Conservation (phyloP, 441 rosid genomes). For the Macaranga tanarius region DNA sequence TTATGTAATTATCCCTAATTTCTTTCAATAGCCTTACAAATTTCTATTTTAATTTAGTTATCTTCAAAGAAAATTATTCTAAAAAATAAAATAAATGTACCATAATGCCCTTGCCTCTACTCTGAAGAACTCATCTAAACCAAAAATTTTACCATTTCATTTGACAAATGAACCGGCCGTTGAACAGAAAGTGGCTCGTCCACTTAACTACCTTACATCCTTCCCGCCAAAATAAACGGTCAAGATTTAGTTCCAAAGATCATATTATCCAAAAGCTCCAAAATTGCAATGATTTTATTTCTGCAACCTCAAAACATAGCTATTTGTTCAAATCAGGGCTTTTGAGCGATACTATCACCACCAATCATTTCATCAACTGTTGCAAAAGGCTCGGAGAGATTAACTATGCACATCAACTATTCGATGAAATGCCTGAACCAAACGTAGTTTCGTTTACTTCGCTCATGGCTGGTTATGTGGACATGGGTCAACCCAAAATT, state of each 20-base stretch:
- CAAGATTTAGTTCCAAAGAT: slow-evolving; percentile 8
- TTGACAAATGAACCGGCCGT: background rate
- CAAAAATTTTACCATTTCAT: too few species aligned
- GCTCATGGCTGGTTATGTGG: slow-evolving; percentile 52
- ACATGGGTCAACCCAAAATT: slow-evolving; percentile 34
- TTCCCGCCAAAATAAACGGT: slow-evolving; percentile 36
- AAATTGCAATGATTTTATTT: slow-evolving; percentile 32
- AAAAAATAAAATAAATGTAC: too few species aligned
- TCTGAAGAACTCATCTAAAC: too few species aligned
- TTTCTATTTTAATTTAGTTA: too few species aligned
- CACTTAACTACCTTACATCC: background rate
- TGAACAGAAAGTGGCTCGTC: background rate
- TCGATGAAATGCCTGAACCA: slow-evolving; percentile 70
- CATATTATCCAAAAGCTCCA: slow-evolving; percentile 33
- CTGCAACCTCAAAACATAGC: slow-evolving; percentile 33
- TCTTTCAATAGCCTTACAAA: too few species aligned
- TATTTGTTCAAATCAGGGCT: slow-evolving; percentile 46
- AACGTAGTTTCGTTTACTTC: slow-evolving; percentile 80
- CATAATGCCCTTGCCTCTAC: too few species aligned
- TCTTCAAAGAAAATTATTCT: too few species aligned
- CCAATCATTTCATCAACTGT: slow-evolving; percentile 49
- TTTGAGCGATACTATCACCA: slow-evolving; percentile 27
- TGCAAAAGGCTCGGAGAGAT: slow-evolving; percentile 33
- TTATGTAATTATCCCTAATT: too few species aligned
- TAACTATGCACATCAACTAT: slow-evolving; percentile 39